phyloP scores from a whole-genome alignment of 73 alveolate species.

The Effrenium voratum region DNA sequence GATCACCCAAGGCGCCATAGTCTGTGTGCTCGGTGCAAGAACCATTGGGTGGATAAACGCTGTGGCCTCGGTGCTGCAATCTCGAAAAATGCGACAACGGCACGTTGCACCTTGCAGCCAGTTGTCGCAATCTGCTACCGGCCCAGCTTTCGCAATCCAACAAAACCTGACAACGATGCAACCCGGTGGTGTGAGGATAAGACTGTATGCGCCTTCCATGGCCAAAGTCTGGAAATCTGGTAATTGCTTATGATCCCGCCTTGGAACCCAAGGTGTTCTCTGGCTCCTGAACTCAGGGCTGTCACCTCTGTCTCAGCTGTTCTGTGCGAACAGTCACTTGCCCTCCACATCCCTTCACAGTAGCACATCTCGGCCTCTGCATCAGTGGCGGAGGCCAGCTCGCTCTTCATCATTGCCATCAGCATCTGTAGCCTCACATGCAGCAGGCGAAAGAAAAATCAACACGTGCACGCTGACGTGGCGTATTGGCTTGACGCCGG shows the following conservation, averaged over 20 bases:
- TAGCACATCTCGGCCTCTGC: too few relatives aligned
- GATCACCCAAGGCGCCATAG: slow-evolving; percentile 23
- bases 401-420: slow-evolving; percentile 17
- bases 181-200: too few relatives aligned
- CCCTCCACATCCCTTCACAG: too few relatives aligned
- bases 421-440: slow-evolving; percentile 14
- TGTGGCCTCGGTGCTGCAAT: slow-evolving; percentile 64
- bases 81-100: neutral
- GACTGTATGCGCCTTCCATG: too few relatives aligned
- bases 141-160: slow-evolving; percentile 71
- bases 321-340: too few relatives aligned
- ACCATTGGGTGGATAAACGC: slow-evolving; percentile 49
- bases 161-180: neutral
- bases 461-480: neutral
- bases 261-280: neutral
- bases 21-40: slow-evolving; percentile 78
- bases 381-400: neutral
- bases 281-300: neutral
- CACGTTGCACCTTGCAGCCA: neutral
- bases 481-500: too few relatives aligned
- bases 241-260: too few relatives aligned
- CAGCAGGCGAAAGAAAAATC: neutral
- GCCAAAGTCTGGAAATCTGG: too few relatives aligned
- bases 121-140: slow-evolving; percentile 64
- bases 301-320: too few relatives aligned